Conservation (phyloP, 345 rosid genomes). For the Noccaea caerulescens region DNA sequence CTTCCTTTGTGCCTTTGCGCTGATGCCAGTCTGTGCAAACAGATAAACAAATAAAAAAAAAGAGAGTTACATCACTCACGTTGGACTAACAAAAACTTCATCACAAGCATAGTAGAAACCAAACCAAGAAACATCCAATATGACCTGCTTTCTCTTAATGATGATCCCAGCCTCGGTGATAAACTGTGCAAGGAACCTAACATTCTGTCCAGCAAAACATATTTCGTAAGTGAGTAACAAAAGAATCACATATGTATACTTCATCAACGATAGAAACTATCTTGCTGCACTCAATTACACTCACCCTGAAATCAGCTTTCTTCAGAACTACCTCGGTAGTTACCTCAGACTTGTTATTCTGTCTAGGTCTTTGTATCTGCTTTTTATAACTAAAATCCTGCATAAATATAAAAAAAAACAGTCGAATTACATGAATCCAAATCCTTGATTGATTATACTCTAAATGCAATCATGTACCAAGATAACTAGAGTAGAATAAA, state of each 20-base stretch:
- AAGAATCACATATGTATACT: slow-evolving; percentile 7
- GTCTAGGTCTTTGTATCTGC: slow-evolving; percentile 43
- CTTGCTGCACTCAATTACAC: slow-evolving; percentile 30
- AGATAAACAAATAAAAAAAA: slow-evolving; percentile 15
- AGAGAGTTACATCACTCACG: neutral
- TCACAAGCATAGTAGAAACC: neutral
- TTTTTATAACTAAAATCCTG: slow-evolving; percentile 67
- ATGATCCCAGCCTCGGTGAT: slow-evolving; percentile 86
- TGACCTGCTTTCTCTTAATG: slow-evolving; percentile 76
- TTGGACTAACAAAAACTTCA: slow-evolving; percentile 3
- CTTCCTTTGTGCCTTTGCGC: slow-evolving; percentile 95
- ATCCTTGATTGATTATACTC: slow-evolving; percentile 10
- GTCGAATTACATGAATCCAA: slow-evolving; percentile 12
- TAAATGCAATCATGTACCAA: slow-evolving; percentile 3
- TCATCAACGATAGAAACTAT: slow-evolving; percentile 1
- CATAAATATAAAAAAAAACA: slow-evolving; percentile 22
- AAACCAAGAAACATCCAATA: slow-evolving; percentile 19
- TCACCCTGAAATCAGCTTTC: slow-evolving; percentile 88
- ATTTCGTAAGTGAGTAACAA: slow-evolving; percentile 11
- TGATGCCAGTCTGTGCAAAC: slow-evolving; percentile 68
- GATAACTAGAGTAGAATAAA: neutral
- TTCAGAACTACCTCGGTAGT: slow-evolving; percentile 66
- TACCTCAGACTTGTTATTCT: slow-evolving; percentile 49
- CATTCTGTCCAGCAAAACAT: slow-evolving; percentile 63
- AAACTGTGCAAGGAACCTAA: slow-evolving; percentile 81